Base-by-base conservation (phyloP, 371 early-diverging fungal genomes). In the Mortierella sp. region DNA sequence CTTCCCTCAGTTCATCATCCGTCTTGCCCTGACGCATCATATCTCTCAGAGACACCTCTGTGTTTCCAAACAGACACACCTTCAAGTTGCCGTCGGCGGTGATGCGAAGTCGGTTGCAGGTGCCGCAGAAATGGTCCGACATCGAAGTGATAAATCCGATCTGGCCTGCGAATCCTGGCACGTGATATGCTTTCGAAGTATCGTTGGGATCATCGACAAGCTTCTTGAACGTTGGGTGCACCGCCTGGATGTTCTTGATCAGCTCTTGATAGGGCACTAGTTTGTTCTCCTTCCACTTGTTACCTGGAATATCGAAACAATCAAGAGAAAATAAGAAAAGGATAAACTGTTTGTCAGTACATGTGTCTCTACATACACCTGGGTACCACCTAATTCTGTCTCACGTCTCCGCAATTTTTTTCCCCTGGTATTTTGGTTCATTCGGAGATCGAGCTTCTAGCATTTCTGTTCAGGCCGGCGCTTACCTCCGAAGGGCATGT, bases 91-190 rank as follows among this genome's bases (percentile, higher is more conserved):
- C 99, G 83, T 98, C 97, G 0, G 99, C 97, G n/a, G 97, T 94
- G 54, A 98, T 92, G 4, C 99, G 93, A 38, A 98, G 88, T 29
- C 99, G 92, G 83, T 97, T 98, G 83, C 99, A 98, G 0, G 97
- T 96, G 10, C 94, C 92, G 88, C 98, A 98, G 79, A 98, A 98
- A 77, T 97, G 96, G 55, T 97, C 95, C 32, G 97, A 96, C 99
- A 98, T 98, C 5, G 97, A 97, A 1, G 97, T 96, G 71, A 98
- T 98, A 82, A 98, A 98, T 0, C 99, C 99, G 82, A 98, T 92
- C 87, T 94, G 93, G 14, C 98, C 98, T 49, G 83, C 83, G 79
- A 93, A 97, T 2, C 97, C 98, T 14, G 94, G 93, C 29, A 98
- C 91, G 70, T 89, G 77, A 74, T 90, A 95, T 84, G 95, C 95